Conservation (phyloP, 129 eudicot genomes). For the Escallonia herrerae region DNA sequence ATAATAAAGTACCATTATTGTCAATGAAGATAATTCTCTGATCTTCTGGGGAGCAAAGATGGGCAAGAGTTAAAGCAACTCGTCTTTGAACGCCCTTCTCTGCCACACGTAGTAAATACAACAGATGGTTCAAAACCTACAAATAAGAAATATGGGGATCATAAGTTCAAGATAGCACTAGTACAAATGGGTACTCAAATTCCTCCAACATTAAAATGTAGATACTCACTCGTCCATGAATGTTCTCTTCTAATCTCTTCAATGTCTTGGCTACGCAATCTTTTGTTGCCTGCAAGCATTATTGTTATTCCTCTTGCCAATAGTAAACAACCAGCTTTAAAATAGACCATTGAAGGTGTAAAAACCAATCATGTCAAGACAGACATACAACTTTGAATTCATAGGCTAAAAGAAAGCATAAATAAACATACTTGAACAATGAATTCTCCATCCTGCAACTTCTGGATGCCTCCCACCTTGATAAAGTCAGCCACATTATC, state of each 20-base stretch:
- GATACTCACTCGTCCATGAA: slow-evolving; percentile 52
- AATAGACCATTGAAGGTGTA: neutral
- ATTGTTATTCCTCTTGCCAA: slow-evolving; percentile 8
- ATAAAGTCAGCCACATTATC: slow-evolving; percentile 60
- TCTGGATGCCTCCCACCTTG: slow-evolving; percentile 57
- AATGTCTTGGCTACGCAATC: slow-evolving; percentile 67
- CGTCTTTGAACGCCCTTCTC: slow-evolving; percentile 50
- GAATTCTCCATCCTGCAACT: slow-evolving; percentile 60
- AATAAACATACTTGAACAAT: slow-evolving; percentile 41
- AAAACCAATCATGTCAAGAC: neutral
- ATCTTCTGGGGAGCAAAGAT: slow-evolving; percentile 57
- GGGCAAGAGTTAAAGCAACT: slow-evolving; percentile 56
- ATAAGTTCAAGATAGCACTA: neutral
- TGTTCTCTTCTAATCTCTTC: slow-evolving; percentile 62
- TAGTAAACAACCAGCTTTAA: neutral
- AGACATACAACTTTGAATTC: neutral
- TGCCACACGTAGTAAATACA: slow-evolving; percentile 47
- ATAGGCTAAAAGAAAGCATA: neutral
- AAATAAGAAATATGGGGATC: neutral
- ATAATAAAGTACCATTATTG: slow-evolving; percentile 32
- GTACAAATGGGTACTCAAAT: too few relatives aligned
- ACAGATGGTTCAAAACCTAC: slow-evolving; percentile 50
- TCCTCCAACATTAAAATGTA: neutral
- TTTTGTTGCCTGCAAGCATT: slow-evolving; percentile 43
- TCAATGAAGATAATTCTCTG: slow-evolving; percentile 47